A percentile compares a stretch with the other conserved stretches of the same genome.
Evolutionary conservation across 2,329 filamentous ascomycete species (phyloP).

Genomic region (Penicillium sp.): DNA sequence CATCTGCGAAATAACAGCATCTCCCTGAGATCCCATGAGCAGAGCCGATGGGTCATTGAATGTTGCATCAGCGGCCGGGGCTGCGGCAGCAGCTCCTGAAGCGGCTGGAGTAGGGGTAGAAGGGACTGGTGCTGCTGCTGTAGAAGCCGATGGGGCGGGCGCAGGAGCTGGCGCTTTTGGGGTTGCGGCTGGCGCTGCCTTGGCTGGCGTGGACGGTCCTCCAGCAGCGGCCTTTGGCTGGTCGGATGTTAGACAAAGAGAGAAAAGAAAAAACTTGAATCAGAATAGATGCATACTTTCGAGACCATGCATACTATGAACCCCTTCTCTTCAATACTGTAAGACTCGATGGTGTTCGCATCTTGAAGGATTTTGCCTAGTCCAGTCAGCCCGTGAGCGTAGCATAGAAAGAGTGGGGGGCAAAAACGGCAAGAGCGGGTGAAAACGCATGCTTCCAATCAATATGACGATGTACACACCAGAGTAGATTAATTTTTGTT

Average conservation of each 20-base stretch:
- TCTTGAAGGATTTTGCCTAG: constrained; percentile 97
- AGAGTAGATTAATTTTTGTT: constrained; percentile 96
- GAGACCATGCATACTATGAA: constrained; percentile 98
- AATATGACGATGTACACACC: constrained; percentile 53
- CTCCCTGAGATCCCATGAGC: constrained; percentile 76
- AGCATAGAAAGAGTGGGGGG: neutral
- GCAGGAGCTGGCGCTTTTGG: constrained; percentile 44
- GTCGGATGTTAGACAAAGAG: constrained; percentile 18
- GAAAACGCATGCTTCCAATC: neutral
- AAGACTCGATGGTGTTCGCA: constrained; percentile 92
- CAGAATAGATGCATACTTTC: constrained; percentile 61
- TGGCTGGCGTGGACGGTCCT: constrained; percentile 36
- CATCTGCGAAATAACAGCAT: constrained; percentile 84
- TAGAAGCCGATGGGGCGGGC: constrained; percentile 51
- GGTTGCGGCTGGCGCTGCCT: constrained; percentile 33
- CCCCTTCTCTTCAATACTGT: constrained; percentile 99
- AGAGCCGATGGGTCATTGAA: constrained; percentile 77
- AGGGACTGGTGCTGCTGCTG: constrained; percentile 41
- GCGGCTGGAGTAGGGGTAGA: constrained; percentile 45
- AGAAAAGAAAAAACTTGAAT: neutral
- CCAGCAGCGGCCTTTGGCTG: constrained; percentile 62
- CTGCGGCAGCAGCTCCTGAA: constrained; percentile 28
- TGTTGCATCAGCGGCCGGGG: constrained; percentile 31
- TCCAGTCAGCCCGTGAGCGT: constrained; percentile 1
- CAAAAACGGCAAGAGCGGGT: neutral